These are phyloP conservation scores for Tetrapisispora pingtungensis DNA, from an alignment of 805 yeast species.

Conservation along the genomic window DNA sequence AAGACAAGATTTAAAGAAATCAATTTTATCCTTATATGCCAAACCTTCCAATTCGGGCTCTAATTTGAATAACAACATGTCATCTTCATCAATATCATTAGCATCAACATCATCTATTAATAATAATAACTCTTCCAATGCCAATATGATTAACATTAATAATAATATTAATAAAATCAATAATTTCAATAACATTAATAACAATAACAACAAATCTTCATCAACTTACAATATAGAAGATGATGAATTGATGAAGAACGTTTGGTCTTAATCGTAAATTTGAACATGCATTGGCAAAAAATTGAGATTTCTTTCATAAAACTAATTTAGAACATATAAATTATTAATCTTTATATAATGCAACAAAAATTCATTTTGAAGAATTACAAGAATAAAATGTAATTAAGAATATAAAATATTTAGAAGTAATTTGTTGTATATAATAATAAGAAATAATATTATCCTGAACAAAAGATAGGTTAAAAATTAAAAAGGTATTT, in stretches of 20 bases:
- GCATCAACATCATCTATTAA: constrained; percentile 1
- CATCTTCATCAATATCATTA: constrained; percentile 6
- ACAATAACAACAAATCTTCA: constrained; percentile 6
- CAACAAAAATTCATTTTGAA: too few species aligned
- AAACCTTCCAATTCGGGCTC: constrained; percentile 32
- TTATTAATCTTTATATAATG: too few species aligned
- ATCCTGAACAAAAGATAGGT: too few species aligned
- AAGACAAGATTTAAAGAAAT: constrained; percentile 83
- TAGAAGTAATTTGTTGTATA: too few species aligned
- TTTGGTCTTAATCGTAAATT: constrained; percentile 36
- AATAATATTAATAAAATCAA: constrained; percentile 3
- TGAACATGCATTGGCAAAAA: too few species aligned
- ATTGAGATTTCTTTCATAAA: not conserved
- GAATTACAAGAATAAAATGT: too few species aligned
- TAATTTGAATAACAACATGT: constrained; percentile 9
- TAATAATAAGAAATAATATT: too few species aligned
- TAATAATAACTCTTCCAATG: not conserved
- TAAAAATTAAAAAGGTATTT: too few species aligned
- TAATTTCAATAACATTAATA: constrained; percentile 3
- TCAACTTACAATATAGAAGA: constrained; percentile 38
- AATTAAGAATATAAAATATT: too few species aligned
- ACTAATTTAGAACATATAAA: not conserved
- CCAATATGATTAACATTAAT: constrained; percentile 2
- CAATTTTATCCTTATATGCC: constrained; percentile 80
- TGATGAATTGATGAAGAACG: constrained; percentile 55